Base-by-base conservation (phyloP, 495 filamentous ascomycete species). In the Penicillium alfredii region DNA sequence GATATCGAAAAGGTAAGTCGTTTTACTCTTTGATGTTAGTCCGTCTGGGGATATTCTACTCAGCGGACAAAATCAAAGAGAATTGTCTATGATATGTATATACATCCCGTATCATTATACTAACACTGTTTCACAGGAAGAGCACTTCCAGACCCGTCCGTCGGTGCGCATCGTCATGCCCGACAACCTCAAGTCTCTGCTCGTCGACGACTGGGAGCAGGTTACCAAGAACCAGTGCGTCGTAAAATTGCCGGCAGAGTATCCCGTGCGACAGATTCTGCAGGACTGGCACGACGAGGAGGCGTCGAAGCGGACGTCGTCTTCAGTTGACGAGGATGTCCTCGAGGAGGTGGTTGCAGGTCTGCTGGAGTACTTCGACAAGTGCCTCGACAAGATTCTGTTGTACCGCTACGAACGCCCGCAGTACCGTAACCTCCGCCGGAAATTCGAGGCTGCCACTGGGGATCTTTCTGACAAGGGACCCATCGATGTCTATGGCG, bases 151-250 rank as follows among this genome's bases (percentile, higher is more conserved):
- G 43, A 57, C 68, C 11, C 77, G 85, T 8, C 89, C 89, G 4
- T 82, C 83, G 0, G 76, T 97, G 52, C 86, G 84, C 35, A 77
- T 98, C 33, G 67, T 77, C 27, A 77, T 74, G 26, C 86, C 92
- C 2, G 92, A 97, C 52, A 75, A 80, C 33, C 63, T 98, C 32
- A 96, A 96, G 64, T 80, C 82, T 11, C 66, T 92, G 28, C 79
- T 98, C 3, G 92, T 98, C 24, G 92, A 98, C 51, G 92, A 98
- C 64, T 98, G 92, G 92, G 92, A 98, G 62, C 93, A 94, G 48
- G 78, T 96, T 32, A 98, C 92, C 31, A 97, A 97, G 70, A 87
- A 89, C 52, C 76, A 82, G 43, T 82, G 86, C 49, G 78, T 96
- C 3, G 86, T 95, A 10, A 77, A 80, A 0, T 71, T 98, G 7